Conservation (phyloP, 495 filamentous ascomycete genomes). For the Immersiella caudata region DNA sequence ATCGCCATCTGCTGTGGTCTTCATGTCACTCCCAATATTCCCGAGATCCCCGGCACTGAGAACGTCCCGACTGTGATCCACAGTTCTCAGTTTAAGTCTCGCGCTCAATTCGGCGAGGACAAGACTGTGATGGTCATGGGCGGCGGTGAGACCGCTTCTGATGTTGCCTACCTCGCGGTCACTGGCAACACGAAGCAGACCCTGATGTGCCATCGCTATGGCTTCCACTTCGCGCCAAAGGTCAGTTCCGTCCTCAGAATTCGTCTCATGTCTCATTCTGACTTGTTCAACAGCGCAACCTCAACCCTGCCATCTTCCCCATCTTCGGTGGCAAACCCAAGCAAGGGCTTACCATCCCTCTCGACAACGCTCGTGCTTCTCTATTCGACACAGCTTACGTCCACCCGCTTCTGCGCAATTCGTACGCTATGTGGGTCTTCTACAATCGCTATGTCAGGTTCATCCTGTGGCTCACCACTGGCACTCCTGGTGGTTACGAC, state of each 20-base stretch:
- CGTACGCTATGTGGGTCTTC: conserved; percentile 43
- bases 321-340: conserved; percentile 34
- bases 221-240: conserved; percentile 46
- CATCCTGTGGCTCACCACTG: conserved; percentile 45
- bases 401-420: conserved; percentile 44
- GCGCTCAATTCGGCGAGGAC: conserved; percentile 40
- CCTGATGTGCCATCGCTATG: conserved; percentile 46
- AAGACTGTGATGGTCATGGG: conserved; percentile 49
- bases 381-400: conserved; percentile 55
- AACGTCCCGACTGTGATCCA: conserved; percentile 43
- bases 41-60: conserved; percentile 42
- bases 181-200: conserved; percentile 43
- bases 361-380: conserved; percentile 46
- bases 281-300: conserved; percentile 28
- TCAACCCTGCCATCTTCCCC: conserved; percentile 36
- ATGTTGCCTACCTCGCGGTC: conserved; percentile 46
- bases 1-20: conserved; percentile 50
- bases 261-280: neutral
- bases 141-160: conserved; percentile 48
- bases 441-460: conserved; percentile 45
- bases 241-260: neutral
- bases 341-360: conserved; percentile 42
- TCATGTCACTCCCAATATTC: conserved; percentile 45
- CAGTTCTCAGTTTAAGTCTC: conserved; percentile 48
- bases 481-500: conserved; percentile 43